Conservation (phyloP, 805 yeast species). For the Candida bentonensis region DNA sequence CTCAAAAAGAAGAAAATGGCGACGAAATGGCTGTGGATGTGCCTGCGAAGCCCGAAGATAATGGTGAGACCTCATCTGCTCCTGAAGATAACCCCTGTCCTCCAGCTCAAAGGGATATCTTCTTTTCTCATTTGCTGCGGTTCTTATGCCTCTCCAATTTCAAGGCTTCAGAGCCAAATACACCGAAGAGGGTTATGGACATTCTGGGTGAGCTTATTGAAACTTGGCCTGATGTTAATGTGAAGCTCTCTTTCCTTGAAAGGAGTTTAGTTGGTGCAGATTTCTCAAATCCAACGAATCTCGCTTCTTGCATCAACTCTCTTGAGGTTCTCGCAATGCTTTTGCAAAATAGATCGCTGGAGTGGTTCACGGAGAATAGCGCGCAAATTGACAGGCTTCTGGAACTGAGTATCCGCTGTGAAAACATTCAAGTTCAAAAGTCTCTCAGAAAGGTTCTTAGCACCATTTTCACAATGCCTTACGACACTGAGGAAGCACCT, state of each 20-base stretch:
- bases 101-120: slow-evolving; percentile 71
- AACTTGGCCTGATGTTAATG: slow-evolving; percentile 84
- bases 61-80: slow-evolving; percentile 21
- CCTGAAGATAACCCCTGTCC: slow-evolving; percentile 49
- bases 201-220: slow-evolving; percentile 61
- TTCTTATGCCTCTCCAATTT: slow-evolving; percentile 79
- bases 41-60: slow-evolving; percentile 16
- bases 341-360: slow-evolving; percentile 57
- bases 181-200: slow-evolving; percentile 71
- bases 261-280: slow-evolving; percentile 72
- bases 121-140: slow-evolving; percentile 75
- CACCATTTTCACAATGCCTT: slow-evolving; percentile 55
- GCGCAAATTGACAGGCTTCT: slow-evolving; percentile 56
- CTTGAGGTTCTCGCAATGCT: slow-evolving; percentile 78
- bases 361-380: slow-evolving; percentile 68
- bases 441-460: slow-evolving; percentile 62
- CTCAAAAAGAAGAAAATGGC: slow-evolving; percentile 15
- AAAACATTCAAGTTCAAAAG: slow-evolving; percentile 77
- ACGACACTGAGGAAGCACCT: slow-evolving; percentile 30
- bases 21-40: slow-evolving; percentile 12
- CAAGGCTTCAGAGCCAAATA: slow-evolving; percentile 67
- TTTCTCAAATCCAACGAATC: slow-evolving; percentile 38
- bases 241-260: slow-evolving; percentile 77
- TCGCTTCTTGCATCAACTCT: slow-evolving; percentile 80
- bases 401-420: slow-evolving; percentile 69